Percentiles rank a stretch among this genome's conserved stretches.
phyloP scores from a whole-genome alignment of 2,329 filamentous ascomycete genomes.

The Colletotrichum incanum region DNA sequence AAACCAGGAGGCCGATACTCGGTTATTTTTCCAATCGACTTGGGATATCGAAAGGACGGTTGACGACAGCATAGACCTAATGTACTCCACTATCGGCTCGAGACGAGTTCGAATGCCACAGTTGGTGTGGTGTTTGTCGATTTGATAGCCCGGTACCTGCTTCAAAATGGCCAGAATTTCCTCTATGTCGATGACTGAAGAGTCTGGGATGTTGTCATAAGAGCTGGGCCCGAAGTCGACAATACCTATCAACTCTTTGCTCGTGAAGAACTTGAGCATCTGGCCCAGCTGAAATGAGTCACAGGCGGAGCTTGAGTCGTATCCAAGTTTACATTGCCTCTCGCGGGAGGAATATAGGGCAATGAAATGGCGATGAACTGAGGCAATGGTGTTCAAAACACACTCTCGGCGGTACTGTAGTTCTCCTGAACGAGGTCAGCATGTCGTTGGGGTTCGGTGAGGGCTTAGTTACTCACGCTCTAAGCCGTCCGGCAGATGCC shows the following conservation, averaged over 20 bases:
- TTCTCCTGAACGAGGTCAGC: conserved; percentile 65
- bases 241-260: conserved; percentile 73
- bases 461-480: conserved; percentile 67
- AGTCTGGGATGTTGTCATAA: conserved; percentile 61
- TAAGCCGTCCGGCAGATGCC: conserved; percentile 78
- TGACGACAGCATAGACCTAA: conserved; percentile 71
- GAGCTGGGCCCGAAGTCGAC: conserved; percentile 69
- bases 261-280: conserved; percentile 79
- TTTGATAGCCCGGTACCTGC: conserved; percentile 80
- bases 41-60: conserved; percentile 61
- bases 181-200: conserved; percentile 73
- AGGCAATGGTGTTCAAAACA: conserved; percentile 79
- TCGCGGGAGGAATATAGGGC: conserved; percentile 77
- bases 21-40: conserved; percentile 63
- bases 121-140: conserved; percentile 81
- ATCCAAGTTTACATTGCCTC: conserved; percentile 80
- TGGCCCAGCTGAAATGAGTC: conserved; percentile 86
- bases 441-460: background rate
- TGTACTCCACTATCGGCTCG: conserved; percentile 76
- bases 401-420: conserved; percentile 76
- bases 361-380: conserved; percentile 79
- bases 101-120: conserved; percentile 79
- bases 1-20: conserved; percentile 60
- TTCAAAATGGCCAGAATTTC: conserved; percentile 73
- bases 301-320: conserved; percentile 80